Evolutionary conservation across 2,329 filamentous ascomycete species (phyloP).

Genomic region (Cercospora beticola): DNA sequence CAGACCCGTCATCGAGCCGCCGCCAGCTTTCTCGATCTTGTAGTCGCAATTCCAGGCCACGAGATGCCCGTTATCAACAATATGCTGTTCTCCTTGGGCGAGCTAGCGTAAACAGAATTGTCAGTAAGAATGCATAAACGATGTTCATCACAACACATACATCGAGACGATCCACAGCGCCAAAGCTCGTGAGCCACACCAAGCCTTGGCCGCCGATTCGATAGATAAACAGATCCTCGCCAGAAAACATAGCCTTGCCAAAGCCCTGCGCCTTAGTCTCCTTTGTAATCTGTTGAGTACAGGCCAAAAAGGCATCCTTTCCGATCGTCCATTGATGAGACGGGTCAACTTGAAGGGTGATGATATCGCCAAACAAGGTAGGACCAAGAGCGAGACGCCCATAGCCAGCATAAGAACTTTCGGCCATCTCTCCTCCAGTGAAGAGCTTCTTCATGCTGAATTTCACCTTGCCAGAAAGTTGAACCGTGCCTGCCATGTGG

Average conservation of each 20-base stretch:
- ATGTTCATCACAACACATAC: slow-evolving; percentile 54
- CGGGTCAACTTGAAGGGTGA: slow-evolving; percentile 69
- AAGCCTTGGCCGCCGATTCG: slow-evolving; percentile 73
- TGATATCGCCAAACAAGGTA: slow-evolving; percentile 75
- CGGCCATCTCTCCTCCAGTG: slow-evolving; percentile 71
- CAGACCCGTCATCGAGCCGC: slow-evolving; percentile 81
- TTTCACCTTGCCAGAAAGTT: slow-evolving; percentile 74
- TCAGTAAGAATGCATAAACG: background rate
- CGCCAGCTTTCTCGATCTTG: slow-evolving; percentile 81
- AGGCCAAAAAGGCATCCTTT: slow-evolving; percentile 80
- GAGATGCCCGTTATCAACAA: slow-evolving; percentile 68
- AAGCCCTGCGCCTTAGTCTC: slow-evolving; percentile 78
- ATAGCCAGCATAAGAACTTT: slow-evolving; percentile 78
- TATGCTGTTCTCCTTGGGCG: slow-evolving; percentile 66
- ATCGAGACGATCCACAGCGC: slow-evolving; percentile 88
- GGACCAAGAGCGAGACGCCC: slow-evolving; percentile 84
- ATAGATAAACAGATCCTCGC: slow-evolving; percentile 86
- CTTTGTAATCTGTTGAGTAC: slow-evolving; percentile 75
- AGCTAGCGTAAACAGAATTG: slow-evolving; percentile 37
- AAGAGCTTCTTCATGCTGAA: slow-evolving; percentile 87
- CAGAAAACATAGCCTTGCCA: slow-evolving; percentile 85
- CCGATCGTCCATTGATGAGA: slow-evolving; percentile 76
- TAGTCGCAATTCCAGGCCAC: slow-evolving; percentile 97
- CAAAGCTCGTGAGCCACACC: slow-evolving; percentile 85
- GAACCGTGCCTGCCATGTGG: slow-evolving; percentile 82